phyloP scores from a whole-genome alignment of 306 rosid genomes.

The Malus sylvestris region DNA sequence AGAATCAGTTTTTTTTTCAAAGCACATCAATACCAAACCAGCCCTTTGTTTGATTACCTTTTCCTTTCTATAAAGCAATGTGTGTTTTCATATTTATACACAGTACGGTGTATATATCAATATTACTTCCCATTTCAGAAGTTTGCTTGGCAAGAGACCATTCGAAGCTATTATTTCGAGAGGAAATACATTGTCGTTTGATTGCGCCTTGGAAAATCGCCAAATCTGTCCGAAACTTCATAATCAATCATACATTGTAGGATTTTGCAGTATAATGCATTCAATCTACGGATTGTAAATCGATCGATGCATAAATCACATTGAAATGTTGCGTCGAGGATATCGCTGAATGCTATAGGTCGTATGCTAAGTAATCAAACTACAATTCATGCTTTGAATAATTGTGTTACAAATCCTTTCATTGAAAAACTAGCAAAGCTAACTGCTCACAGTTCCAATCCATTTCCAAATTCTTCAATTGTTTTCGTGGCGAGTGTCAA shows the following conservation, averaged over 20 bases:
- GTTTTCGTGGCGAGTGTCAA: constrained; percentile 74
- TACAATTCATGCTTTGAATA: background rate
- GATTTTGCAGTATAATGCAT: too few relatives aligned
- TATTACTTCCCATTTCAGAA: background rate
- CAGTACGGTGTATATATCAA: background rate
- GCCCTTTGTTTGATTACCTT: background rate
- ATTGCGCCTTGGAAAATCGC: too few relatives aligned
- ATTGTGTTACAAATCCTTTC: background rate
- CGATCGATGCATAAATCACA: background rate
- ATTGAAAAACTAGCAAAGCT: background rate
- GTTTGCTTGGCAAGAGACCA: background rate
- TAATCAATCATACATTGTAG: too few relatives aligned
- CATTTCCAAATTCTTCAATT: constrained; percentile 77
- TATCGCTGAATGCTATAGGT: background rate
- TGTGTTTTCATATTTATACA: background rate
- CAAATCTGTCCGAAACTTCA: too few relatives aligned
- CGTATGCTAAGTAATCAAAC: background rate
- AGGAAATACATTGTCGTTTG: background rate
- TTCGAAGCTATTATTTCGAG: background rate
- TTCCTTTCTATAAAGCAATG: constrained; percentile 14
- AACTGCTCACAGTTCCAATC: constrained; percentile 31
- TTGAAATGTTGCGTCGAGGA: background rate
- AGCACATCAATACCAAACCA: too few relatives aligned
- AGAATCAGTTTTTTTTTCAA: too few relatives aligned
- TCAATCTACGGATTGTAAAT: background rate